phyloP scores from a whole-genome alignment of 164 flowering plant genomes.

The Saururus chinensis region DNA sequence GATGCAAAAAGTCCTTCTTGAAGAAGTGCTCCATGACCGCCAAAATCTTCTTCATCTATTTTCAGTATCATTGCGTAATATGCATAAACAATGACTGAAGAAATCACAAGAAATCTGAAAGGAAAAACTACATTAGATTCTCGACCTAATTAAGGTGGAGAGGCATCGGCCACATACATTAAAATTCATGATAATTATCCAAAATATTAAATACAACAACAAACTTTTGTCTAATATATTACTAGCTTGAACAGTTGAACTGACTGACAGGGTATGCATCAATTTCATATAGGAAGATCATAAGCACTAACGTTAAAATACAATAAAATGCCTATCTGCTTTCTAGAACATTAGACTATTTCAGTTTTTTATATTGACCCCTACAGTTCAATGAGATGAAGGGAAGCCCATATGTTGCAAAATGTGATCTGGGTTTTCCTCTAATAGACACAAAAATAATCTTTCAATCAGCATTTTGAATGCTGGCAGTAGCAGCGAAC shows the following conservation, averaged over 20 bases:
- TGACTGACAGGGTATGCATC: not conserved
- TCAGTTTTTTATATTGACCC: no score
- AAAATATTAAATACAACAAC: no score
- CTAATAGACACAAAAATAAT: no score
- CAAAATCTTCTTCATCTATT: slow-evolving; percentile 94
- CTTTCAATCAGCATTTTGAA: no score
- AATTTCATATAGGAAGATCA: not conserved
- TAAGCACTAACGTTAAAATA: not conserved
- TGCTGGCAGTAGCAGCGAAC: no score
- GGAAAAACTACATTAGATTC: not conserved
- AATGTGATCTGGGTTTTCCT: no score
- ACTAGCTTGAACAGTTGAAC: not conserved
- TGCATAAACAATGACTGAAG: slow-evolving; percentile 65
- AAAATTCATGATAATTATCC: no score
- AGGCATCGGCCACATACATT: not conserved
- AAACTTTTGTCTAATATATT: not conserved
- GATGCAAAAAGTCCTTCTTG: slow-evolving; percentile 97
- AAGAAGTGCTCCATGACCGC: slow-evolving; percentile 92
- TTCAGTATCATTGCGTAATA: slow-evolving; percentile 72
- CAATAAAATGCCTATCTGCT: not conserved
- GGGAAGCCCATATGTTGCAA: no score
- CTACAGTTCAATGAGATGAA: no score
- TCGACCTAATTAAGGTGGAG: no score
- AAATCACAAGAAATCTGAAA: slow-evolving; percentile 63
- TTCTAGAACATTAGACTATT: not conserved